phyloP scores from a whole-genome alignment of 192 early-diverging fungal genomes.

The Backusella australiensis region DNA sequence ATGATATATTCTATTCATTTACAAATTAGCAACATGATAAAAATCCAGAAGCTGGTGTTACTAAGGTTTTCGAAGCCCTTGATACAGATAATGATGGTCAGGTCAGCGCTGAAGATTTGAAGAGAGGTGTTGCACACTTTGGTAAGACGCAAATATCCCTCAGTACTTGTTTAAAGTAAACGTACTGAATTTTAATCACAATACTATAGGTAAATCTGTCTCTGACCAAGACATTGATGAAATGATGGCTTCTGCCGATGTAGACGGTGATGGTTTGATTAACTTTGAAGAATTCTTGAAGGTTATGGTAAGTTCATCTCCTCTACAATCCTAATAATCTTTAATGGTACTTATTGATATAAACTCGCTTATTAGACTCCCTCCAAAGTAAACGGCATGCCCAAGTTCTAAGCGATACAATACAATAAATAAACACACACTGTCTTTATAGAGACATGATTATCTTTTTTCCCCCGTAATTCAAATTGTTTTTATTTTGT shows the following conservation, averaged over 20 bases:
- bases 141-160: constrained; percentile 21
- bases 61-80: constrained; percentile 23
- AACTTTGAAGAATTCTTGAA: constrained; percentile 91
- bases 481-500: not conserved
- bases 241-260: constrained; percentile 60
- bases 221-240: not conserved
- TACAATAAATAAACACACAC: not conserved
- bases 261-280: constrained; percentile 84
- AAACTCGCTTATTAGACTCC: constrained; percentile 6
- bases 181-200: not conserved
- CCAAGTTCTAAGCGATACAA: not conserved
- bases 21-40: constrained; percentile 27
- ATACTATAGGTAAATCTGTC: constrained; percentile 8
- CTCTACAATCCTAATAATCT: not conserved
- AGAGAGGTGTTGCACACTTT: constrained; percentile 24
- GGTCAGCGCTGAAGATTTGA: constrained; percentile 25
- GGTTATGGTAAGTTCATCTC: constrained; percentile 47
- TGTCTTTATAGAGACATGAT: not conserved
- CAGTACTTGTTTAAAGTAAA: not conserved
- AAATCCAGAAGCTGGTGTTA: constrained; percentile 27
- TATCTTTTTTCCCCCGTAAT: not conserved
- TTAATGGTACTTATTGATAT: not conserved
- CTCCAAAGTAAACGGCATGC: constrained; percentile 12
- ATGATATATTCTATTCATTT: not conserved
- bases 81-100: constrained; percentile 34